These are phyloP conservation scores for Flueggea neowawraea DNA, from an alignment of 441 rosid species.

Conservation along the genomic window DNA sequence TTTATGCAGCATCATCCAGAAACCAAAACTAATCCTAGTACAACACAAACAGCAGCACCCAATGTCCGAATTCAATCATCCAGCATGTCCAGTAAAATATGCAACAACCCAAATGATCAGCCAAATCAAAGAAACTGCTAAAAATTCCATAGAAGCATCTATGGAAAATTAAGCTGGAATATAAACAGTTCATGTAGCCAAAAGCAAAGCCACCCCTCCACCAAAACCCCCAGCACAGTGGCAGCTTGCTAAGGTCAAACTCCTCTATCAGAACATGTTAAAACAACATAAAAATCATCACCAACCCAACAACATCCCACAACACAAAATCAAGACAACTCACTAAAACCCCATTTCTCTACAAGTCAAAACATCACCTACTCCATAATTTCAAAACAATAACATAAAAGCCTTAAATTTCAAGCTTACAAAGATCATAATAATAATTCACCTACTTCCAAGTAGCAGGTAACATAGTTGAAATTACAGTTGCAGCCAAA, in stretches of 20 bases:
- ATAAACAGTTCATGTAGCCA: too few species aligned
- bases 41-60: too few species aligned
- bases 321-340: conserved; percentile 13
- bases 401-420: too few species aligned
- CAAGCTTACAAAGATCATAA: conserved; percentile 6
- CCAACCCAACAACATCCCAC: conserved; percentile 2
- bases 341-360: conserved; percentile 12
- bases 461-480: conserved; percentile 9
- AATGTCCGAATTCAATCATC: too few species aligned
- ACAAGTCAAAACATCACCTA: neutral
- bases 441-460: conserved; percentile 6
- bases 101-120: too few species aligned
- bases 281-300: conserved; percentile 3
- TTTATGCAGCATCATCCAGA: too few species aligned
- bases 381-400: neutral
- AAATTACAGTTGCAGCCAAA: conserved; percentile 14
- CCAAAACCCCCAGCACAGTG: neutral
- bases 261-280: neutral
- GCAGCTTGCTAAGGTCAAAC: conserved; percentile 5
- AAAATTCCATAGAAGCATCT: too few species aligned
- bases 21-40: too few species aligned
- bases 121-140: too few species aligned
- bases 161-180: too few species aligned
- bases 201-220: too few species aligned
- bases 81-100: too few species aligned